These are phyloP conservation scores for Durotheca rogersii DNA, from an alignment of 495 filamentous ascomycete genomes.

Conservation along the genomic window DNA sequence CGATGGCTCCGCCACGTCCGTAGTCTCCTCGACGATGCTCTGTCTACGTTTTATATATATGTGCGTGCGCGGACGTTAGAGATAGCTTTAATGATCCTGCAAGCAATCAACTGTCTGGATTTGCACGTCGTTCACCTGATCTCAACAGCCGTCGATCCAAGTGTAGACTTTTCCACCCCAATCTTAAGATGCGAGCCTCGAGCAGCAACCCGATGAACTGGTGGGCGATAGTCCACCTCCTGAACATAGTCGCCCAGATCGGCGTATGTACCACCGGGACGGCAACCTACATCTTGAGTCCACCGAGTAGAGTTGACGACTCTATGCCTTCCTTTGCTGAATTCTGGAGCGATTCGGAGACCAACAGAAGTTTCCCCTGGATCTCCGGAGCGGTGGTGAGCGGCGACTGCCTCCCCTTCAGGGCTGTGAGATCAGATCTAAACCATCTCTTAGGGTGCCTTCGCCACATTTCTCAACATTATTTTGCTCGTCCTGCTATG, in stretches of 20 bases:
- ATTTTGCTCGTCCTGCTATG: constrained; percentile 5
- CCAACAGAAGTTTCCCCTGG: constrained; percentile 4
- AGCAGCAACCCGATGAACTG: constrained; percentile 1
- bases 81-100: too few species aligned
- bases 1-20: not conserved
- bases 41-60: not conserved
- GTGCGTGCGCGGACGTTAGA: not conserved
- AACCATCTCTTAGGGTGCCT: constrained; percentile 11
- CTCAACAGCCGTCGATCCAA: not conserved
- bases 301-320: not conserved
- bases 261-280: constrained; percentile 5
- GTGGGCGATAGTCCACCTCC: constrained; percentile 8
- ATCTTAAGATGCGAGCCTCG: not conserved
- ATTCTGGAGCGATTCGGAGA: not conserved
- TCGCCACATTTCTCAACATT: constrained; percentile 4
- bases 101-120: not conserved
- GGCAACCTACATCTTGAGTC: not conserved
- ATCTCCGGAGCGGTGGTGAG: constrained; percentile 14
- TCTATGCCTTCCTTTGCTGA: constrained; percentile 2
- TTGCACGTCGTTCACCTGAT: not conserved
- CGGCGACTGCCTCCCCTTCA: not conserved
- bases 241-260: constrained; percentile 12
- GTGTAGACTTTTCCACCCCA: not conserved
- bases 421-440: not conserved
- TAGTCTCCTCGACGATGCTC: not conserved